Evolutionary conservation across 2,329 filamentous ascomycete genomes (phyloP).

Genomic region (Fusarium buxicola): DNA sequence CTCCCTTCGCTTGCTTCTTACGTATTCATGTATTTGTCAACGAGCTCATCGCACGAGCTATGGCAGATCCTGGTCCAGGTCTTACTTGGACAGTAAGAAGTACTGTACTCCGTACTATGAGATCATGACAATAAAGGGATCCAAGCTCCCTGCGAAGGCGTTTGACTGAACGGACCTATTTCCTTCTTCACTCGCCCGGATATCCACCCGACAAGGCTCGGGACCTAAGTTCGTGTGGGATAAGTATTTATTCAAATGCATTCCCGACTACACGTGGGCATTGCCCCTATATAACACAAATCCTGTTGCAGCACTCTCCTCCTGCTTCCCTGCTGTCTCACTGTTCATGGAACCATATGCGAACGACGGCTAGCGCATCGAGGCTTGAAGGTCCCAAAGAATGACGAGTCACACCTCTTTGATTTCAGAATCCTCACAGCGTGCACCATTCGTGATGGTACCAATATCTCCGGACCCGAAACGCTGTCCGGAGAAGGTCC

Average conservation of each 20-base stretch:
- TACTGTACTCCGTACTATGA: neutral
- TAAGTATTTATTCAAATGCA: neutral
- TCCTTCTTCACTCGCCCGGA: neutral
- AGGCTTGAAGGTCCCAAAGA: too few species aligned
- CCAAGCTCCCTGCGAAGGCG: constrained; percentile 6
- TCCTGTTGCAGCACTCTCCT: neutral
- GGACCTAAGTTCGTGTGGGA: neutral
- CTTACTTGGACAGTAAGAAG: neutral
- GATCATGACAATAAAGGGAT: constrained; percentile 3
- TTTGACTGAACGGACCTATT: neutral
- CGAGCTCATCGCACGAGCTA: neutral
- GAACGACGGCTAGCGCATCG: too few species aligned
- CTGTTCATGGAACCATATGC: neutral
- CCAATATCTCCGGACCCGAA: neutral
- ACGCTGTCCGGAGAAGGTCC: neutral
- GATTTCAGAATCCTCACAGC: neutral
- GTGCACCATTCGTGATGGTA: neutral
- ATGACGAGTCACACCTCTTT: too few species aligned
- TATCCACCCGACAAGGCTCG: neutral
- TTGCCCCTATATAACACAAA: neutral
- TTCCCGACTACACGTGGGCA: constrained; percentile 7
- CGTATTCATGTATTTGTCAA: neutral
- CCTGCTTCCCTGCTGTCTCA: neutral
- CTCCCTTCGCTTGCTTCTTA: neutral
- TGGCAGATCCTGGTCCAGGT: neutral